Base-by-base conservation (phyloP, 2,329 filamentous ascomycete genomes). In the Akanthomyces muscarius region DNA sequence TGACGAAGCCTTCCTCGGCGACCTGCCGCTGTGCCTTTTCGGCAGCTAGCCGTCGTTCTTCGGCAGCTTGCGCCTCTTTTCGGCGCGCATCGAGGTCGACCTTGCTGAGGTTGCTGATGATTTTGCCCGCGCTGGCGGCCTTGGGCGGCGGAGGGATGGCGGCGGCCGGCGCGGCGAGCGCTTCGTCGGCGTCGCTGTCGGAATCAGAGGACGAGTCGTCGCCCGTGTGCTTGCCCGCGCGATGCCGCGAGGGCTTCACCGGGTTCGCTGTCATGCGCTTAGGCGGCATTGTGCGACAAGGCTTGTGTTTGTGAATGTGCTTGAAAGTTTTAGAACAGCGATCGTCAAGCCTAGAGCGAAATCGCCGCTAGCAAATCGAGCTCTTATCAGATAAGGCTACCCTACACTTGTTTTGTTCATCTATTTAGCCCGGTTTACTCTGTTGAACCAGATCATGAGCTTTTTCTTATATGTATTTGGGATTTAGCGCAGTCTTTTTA, bases 221-320 rank as follows among this genome's bases (percentile, higher is more conserved):
- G 8, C 79, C 83, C 2, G 82, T 78, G 18, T 88, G 81, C 75
- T 97, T 98, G 68, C 95, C 94, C 18, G 94, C 89, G 64, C 92
- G 88, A 71, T 97, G 90, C 63, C 95, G 90, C 68, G 88, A 86
- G 28, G 92, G 90, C 73, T 87, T 88, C 64, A 89, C 78, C 4
- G 91, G 92, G 72, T 97, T 97, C 66, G 93, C 92, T 66, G 94
- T 98, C 91, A 98, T 97, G 71, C 91, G 90, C 74, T 91, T 92
- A 14, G 88, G 86, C 65, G 90, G 88, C 83, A 85, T 86, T 64
- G 59, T 71, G 68, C 11, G 61, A 47, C 4, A 11, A 10, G 21
- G 14, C 10, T 25, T 57, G 28, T 41, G 41, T 28, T 53, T 53
- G 50, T 36, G 14, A 28, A 61, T 13, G 21, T 52, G 21, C 6